Conservation (phyloP, 495 filamentous ascomycete genomes). For the Trichoderma virens region DNA sequence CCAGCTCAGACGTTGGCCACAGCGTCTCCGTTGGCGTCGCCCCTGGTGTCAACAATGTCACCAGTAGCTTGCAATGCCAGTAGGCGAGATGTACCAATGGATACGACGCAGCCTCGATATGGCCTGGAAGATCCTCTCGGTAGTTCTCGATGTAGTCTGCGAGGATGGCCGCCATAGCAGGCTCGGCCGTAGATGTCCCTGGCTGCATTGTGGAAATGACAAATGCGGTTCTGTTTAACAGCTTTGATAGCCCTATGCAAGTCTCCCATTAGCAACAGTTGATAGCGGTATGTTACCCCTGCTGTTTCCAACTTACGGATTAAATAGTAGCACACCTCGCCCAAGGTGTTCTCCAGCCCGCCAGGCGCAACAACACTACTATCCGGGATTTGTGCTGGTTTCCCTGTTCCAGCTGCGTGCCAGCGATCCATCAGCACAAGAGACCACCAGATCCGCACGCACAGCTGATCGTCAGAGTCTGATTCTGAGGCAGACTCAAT, state of each 20-base stretch:
- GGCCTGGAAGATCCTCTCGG: constrained; percentile 35
- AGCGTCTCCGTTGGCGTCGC: constrained; percentile 42
- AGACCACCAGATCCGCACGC: constrained; percentile 66
- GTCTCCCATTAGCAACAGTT: neutral
- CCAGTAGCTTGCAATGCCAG: constrained; percentile 64
- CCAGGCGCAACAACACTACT: constrained; percentile 51
- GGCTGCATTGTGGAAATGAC: constrained; percentile 18
- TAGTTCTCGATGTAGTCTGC: constrained; percentile 34
- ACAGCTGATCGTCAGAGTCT: constrained; percentile 57
- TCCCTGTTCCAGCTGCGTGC: constrained; percentile 61
- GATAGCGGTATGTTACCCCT: neutral
- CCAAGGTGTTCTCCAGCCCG: constrained; percentile 58
- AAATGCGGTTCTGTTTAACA: constrained; percentile 22
- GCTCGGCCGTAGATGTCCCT: neutral
- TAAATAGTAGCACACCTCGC: constrained; percentile 55
- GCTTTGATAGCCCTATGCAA: constrained; percentile 29
- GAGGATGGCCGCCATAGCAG: neutral
- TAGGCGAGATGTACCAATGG: constrained; percentile 60
- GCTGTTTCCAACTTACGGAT: constrained; percentile 50
- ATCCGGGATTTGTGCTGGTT: constrained; percentile 51
- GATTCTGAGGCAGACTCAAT: constrained; percentile 27
- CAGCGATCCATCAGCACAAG: constrained; percentile 68
- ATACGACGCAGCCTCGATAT: constrained; percentile 27
- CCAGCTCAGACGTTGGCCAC: constrained; percentile 51
- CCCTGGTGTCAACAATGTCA: constrained; percentile 45